phyloP scores from a whole-genome alignment of 192 early-diverging fungal genomes.

The Jimgerdemannia lactiflua region DNA sequence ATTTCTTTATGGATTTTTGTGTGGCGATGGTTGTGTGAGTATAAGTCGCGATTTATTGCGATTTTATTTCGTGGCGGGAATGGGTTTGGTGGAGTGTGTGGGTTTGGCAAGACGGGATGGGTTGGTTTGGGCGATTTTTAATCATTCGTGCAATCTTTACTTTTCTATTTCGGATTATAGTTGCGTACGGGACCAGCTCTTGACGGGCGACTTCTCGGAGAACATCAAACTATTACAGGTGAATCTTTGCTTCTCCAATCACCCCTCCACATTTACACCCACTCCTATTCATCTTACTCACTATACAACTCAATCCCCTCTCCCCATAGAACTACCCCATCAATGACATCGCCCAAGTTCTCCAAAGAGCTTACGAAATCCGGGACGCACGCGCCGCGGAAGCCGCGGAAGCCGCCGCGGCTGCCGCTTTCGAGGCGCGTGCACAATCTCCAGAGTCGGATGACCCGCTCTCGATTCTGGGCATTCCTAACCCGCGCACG shows the following conservation, averaged over 20 bases:
- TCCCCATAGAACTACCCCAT: constrained; percentile 56
- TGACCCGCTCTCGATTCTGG: constrained; percentile 16
- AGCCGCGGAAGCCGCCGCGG: background rate
- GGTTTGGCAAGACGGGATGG: too few relatives aligned
- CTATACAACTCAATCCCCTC: constrained; percentile 5
- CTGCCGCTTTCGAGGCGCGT: background rate
- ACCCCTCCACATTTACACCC: too few relatives aligned
- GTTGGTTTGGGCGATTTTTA: too few relatives aligned
- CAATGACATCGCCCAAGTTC: constrained; percentile 40
- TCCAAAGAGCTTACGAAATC: constrained; percentile 32
- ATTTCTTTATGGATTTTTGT: constrained; percentile 73
- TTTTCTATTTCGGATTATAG: constrained; percentile 21
- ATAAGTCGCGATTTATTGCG: background rate
- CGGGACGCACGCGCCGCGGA: constrained; percentile 20
- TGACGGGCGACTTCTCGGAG: constrained; percentile 57
- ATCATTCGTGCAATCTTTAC: too few relatives aligned
- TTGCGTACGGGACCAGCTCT: constrained; percentile 50
- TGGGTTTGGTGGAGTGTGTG: background rate
- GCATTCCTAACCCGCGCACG: constrained; percentile 20
- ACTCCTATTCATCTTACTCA: background rate
- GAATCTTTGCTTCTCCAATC: background rate
- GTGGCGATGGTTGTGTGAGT: constrained; percentile 70
- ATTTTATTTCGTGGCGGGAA: too few relatives aligned
- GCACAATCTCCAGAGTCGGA: background rate
- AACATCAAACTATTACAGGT: constrained; percentile 62